Percentiles rank a stretch among this genome's conserved stretches.
Evolutionary conservation across 345 rosid genomes (phyloP).

Genomic region (Salix purpurea): DNA sequence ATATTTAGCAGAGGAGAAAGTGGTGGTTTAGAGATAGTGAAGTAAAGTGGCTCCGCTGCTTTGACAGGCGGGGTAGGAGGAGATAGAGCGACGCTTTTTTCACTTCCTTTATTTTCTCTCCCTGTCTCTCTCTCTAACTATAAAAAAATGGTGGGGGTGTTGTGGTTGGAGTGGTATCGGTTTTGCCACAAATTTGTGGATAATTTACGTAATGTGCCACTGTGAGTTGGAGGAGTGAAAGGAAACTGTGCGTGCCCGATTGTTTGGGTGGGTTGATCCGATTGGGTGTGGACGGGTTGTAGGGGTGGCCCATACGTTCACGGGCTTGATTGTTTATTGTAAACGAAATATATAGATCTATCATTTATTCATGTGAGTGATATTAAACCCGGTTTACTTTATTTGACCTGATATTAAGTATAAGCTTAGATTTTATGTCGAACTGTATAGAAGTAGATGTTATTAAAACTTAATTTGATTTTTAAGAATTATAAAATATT

Average conservation of each 20-base stretch:
- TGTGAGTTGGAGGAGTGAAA: background rate
- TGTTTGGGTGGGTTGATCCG: background rate
- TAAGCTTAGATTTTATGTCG: too few relatives aligned
- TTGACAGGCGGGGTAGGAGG: background rate
- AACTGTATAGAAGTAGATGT: too few relatives aligned
- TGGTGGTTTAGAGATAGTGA: background rate
- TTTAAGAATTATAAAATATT: too few relatives aligned
- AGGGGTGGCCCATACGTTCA: too few relatives aligned
- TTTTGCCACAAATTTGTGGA: slow-evolving; percentile 18
- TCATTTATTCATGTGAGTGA: too few relatives aligned
- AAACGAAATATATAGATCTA: too few relatives aligned
- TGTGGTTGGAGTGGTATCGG: slow-evolving; percentile 11
- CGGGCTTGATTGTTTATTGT: too few relatives aligned
- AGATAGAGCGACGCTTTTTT: background rate
- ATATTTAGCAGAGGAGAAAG: background rate
- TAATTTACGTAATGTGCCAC: slow-evolving; percentile 49
- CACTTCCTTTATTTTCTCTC: background rate
- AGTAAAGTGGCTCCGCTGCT: background rate
- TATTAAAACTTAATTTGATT: too few relatives aligned
- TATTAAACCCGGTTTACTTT: too few relatives aligned
- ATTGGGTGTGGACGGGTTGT: background rate
- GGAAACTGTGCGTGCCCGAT: too few relatives aligned
- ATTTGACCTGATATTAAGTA: too few relatives aligned
- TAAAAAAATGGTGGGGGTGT: background rate
- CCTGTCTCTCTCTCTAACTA: background rate